Base-by-base conservation (phyloP, 2,329 filamentous ascomycete genomes). In the Nothophoma quercina region DNA sequence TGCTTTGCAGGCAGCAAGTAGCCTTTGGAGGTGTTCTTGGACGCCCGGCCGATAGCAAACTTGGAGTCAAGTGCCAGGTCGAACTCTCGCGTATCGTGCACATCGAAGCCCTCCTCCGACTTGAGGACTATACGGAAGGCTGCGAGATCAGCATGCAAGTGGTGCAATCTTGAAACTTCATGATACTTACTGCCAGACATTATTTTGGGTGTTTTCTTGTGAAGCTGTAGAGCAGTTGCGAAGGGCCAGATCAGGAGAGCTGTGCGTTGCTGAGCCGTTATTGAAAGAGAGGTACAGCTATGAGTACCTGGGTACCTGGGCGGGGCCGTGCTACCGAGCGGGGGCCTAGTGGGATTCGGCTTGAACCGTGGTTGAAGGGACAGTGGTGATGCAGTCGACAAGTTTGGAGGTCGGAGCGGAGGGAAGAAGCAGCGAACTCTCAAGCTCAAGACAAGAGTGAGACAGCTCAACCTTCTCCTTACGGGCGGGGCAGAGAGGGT, bases 11-110 rank as follows among this genome's bases (percentile, higher is more conserved):
- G 68, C 45, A 72, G 66, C 32, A 77, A 72, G 32, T 73, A 79
- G 58, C 67, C 64, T 64, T 77, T 77, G 60, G 60, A 36, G 5
- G 65, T 56, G 46, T 71, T 75, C 45, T 65, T 73, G 9, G 78
- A 81, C 1, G 78, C 70, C 19, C 78, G 77, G 26, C 78, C 78
- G 57, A 81, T 72, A 18, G 62, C 62, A 23, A 77, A 59, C 8
- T 58, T 60, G 8, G 63, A 29, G 34, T 59, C 59, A 7, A 70
- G 53, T 3, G 45, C 36, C 29, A 75, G 55, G 36, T 65, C 57
- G 43, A 77, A 63, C 38, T 63, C 63, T 42, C 75, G 72, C 16
- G 63, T 57, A 33, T 55, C 42, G 47, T 68, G 62, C 43, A 60
- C 56, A 61, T 82, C 80, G 63, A 77, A 76, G 53, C 75, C 77